Base-by-base conservation (phyloP, 2,329 filamentous ascomycete species). In the Dothideomycetes sp. region DNA sequence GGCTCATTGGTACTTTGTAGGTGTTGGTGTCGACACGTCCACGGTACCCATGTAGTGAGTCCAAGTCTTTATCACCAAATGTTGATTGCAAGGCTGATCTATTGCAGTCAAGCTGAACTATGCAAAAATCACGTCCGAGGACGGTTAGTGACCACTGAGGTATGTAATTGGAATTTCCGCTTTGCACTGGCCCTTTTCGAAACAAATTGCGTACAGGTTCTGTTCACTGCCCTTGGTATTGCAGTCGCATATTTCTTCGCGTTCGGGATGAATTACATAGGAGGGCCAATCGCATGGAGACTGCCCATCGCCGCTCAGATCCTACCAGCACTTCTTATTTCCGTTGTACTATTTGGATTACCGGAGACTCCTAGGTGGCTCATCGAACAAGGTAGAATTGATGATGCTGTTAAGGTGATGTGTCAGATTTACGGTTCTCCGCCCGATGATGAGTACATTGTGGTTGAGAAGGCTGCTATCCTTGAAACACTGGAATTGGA, bases 251-350 rank as follows among this genome's bases (percentile, higher is more conserved):
- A 48, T 33, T 48, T 41, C 36, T 45, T 45, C 22, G 49, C 50
- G 14, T 46, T 45, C 31, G 46, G 46, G 3, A 56, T 58, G 49
- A 50, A 46, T 3, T 58, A 52, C 33, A 44, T 58, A n/a, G 41
- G 50, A 12, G 61, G 61, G 9, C 50, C 55, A 10, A 54, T 65
- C 15, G 59, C 57, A 2, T 66, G 63, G 62, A 52, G 64, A 8
- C 46, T 65, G 2, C 63, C 63, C 0, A 58, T 66, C 36, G 61
- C 58, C 4, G 62, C 57, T 36, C 64, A 66, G 45, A 54, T 63
- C 18, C 49, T 64, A 15, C 64, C 66, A 34, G 60, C 62, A 2
- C 46, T 66, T 29, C 47, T 55, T n/a, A 62, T 66, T 16, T 53
- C 56, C 10, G 42, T 61, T 27, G 48, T 63, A 31, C 58, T 52